These are phyloP conservation scores for Mrakia blollopis DNA, from an alignment of 768 basidiomycete genomes.

Conservation along the genomic window DNA sequence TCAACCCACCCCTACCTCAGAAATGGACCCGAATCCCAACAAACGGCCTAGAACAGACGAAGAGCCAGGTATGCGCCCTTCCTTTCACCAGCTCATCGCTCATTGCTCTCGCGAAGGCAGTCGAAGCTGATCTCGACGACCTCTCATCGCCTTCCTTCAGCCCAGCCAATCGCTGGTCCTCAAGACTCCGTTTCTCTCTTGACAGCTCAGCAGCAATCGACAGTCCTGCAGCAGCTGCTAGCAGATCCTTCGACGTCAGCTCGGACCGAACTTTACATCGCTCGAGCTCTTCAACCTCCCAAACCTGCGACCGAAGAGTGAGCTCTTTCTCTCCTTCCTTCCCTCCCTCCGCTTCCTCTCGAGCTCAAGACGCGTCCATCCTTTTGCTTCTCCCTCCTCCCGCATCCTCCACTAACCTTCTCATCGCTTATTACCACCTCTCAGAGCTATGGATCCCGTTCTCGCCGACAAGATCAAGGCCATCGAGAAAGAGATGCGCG, in stretches of 20 bases:
- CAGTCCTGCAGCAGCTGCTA: not conserved
- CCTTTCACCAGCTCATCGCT: too few relatives aligned
- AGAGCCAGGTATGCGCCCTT: too few relatives aligned
- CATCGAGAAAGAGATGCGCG: not conserved
- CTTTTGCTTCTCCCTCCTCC: too few relatives aligned
- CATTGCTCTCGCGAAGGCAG: too few relatives aligned
- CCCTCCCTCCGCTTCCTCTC: not conserved
- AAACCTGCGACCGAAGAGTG: not conserved
- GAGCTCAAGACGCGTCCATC: slow-evolving; percentile 1
- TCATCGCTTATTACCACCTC: not conserved
- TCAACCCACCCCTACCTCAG: too few relatives aligned
- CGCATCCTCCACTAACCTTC: too few relatives aligned
- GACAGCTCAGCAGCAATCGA: not conserved
- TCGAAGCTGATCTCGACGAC: too few relatives aligned
- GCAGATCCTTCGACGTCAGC: not conserved
- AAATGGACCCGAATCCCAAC: too few relatives aligned
- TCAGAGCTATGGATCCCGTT: not conserved
- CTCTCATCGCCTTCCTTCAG: not conserved
- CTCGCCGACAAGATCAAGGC: not conserved
- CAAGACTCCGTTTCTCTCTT: not conserved
- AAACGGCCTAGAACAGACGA: too few relatives aligned
- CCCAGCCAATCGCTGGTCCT: not conserved
- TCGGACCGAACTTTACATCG: not conserved
- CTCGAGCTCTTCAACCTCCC: not conserved
- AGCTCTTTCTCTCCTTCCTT: not conserved